These are phyloP conservation scores for Hippophae rhamnoides DNA, from an alignment of 306 rosid genomes.

Conservation along the genomic window DNA sequence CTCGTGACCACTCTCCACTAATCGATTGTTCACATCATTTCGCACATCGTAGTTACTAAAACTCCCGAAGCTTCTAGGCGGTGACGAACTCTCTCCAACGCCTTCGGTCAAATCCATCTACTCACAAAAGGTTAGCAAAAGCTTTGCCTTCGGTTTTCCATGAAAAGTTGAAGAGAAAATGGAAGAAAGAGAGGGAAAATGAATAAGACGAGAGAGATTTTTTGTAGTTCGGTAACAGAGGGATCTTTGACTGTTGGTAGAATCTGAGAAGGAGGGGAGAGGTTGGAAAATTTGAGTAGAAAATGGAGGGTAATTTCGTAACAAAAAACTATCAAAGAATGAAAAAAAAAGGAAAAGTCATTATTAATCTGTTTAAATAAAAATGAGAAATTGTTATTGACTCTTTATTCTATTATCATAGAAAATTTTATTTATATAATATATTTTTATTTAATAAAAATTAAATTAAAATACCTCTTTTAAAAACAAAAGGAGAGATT, in stretches of 20 bases:
- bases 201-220: neutral
- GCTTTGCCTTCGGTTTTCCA: slow-evolving; percentile 13
- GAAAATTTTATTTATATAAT: no score
- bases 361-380: no score
- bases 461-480: no score
- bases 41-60: slow-evolving; percentile 58
- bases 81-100: slow-evolving; percentile 95
- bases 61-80: slow-evolving; percentile 60
- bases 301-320: slow-evolving; percentile 27
- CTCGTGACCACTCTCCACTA: slow-evolving; percentile 54
- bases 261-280: slow-evolving; percentile 20
- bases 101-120: slow-evolving; percentile 86
- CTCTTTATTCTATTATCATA: no score
- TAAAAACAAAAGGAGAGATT: no score
- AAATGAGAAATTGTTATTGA: no score
- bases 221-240: slow-evolving; percentile 22
- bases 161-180: slow-evolving; percentile 16
- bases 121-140: neutral
- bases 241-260: slow-evolving; percentile 32
- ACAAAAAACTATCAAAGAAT: neutral
- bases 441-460: no score
- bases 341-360: neutral
- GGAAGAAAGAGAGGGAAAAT: slow-evolving; percentile 16
- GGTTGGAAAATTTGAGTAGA: slow-evolving; percentile 1
- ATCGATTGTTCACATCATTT: slow-evolving; percentile 70